Evolutionary conservation across 306 rosid genomes (phyloP).

Genomic region (Vachellia pachyceras): DNA sequence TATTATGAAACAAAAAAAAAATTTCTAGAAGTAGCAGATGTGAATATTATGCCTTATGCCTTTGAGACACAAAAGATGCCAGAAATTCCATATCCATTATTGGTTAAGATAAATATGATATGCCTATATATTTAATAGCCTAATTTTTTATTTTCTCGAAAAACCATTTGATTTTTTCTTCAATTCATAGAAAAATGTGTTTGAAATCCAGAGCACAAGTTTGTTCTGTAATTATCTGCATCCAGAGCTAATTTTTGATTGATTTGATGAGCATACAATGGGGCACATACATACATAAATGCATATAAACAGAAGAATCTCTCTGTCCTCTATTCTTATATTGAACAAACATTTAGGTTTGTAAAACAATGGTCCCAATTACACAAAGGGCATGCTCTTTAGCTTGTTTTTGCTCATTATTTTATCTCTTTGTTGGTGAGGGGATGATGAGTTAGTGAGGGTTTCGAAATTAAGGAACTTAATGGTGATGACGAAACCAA

Average conservation of each 20-base stretch:
- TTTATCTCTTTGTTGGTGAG: neutral
- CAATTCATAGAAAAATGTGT: neutral
- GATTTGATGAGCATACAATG: neutral
- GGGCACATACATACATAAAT: too few relatives aligned
- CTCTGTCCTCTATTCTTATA: neutral
- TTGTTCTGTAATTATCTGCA: neutral
- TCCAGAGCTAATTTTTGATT: neutral
- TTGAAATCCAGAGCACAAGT: neutral
- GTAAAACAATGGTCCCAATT: neutral
- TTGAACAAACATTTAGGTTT: neutral
- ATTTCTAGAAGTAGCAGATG: too few relatives aligned
- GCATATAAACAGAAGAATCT: neutral
- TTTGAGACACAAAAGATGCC: neutral
- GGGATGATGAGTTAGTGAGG: neutral
- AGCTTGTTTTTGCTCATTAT: neutral
- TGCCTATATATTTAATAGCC: neutral
- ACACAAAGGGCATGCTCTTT: neutral
- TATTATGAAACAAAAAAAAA: too few relatives aligned
- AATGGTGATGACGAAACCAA: conserved; percentile 11
- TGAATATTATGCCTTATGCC: neutral
- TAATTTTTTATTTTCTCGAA: neutral
- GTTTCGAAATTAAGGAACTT: conserved; percentile 8
- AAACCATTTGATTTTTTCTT: neutral
- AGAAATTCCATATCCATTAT: neutral
- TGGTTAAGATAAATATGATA: neutral